Evolutionary conservation across 2,329 filamentous ascomycete species (phyloP).

Genomic region (Cordyceps fumosorosea): DNA sequence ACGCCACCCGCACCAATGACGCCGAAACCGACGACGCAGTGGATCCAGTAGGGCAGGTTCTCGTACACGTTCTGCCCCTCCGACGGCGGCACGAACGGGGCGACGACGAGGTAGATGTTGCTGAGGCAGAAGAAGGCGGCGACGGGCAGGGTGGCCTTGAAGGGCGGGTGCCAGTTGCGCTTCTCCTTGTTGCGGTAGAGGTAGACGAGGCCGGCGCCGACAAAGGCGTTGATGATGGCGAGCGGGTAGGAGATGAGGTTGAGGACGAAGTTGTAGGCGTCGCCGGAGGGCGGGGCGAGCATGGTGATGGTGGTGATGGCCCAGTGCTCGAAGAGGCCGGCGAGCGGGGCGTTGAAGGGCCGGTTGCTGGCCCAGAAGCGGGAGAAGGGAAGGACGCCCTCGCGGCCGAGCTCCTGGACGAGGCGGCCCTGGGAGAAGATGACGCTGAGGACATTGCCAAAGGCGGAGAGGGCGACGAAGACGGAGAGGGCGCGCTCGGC

Average conservation of each 20-base stretch:
- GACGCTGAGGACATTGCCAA: slow-evolving; percentile 60
- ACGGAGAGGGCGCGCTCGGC: slow-evolving; percentile 56
- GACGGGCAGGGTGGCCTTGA: slow-evolving; percentile 48
- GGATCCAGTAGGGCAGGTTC: slow-evolving; percentile 49
- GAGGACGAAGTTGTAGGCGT: slow-evolving; percentile 58
- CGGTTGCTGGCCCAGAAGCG: slow-evolving; percentile 57
- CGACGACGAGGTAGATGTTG: slow-evolving; percentile 55
- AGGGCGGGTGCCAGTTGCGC: slow-evolving; percentile 47
- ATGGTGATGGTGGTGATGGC: slow-evolving; percentile 58
- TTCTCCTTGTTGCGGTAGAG: slow-evolving; percentile 43
- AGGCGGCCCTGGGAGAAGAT: slow-evolving; percentile 63
- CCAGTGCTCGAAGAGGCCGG: slow-evolving; percentile 58
- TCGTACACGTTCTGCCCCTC: slow-evolving; percentile 48
- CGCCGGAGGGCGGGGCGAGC: slow-evolving; percentile 59
- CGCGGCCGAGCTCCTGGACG: slow-evolving; percentile 59
- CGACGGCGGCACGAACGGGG: slow-evolving; percentile 49
- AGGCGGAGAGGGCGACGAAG: slow-evolving; percentile 61
- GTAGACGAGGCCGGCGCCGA: slow-evolving; percentile 45
- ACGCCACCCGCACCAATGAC: slow-evolving; percentile 45
- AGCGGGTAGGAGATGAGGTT: slow-evolving; percentile 61
- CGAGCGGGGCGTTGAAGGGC: slow-evolving; percentile 56
- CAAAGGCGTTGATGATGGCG: slow-evolving; percentile 50
- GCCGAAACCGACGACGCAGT: slow-evolving; percentile 51
- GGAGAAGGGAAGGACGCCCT: slow-evolving; percentile 59
- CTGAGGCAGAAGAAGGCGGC: slow-evolving; percentile 53